Evolutionary conservation across 768 basidiomycete species (phyloP), one percentile per base, ranked within the genome.

Genomic region (Calocybe cyanea): DNA sequence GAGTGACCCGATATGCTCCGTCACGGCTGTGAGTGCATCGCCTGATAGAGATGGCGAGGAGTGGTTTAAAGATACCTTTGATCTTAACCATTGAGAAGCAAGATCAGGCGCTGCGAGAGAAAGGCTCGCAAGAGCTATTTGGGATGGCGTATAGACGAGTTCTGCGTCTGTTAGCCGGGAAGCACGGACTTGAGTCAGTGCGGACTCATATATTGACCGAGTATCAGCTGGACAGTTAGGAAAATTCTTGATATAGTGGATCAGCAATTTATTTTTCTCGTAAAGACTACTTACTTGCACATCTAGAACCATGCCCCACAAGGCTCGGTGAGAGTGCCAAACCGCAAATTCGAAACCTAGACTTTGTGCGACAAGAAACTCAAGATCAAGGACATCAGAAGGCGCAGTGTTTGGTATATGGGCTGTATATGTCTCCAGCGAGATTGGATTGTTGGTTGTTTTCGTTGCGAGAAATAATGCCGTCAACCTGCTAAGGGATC

Each of bases 301-400:
- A 62, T 96, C 93, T 15, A 96, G 75, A 76, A 83, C 86, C 15
- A 94, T 74, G 4, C 92, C 92, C 85, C 88, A 92, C 17, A 92
- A 61, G 0, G 92, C 90, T 37, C 91, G 69, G 58, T 94, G 90
- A 17, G 90, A 78, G 63, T 93, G 92, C 86, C 91, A 93, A 6
- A 92, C 81, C 3, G 92, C 82, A 59, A 97, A 96, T 62, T 99
- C 94, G 52, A 99, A 99, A 30, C 80, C 76, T 38, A 99, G 75
- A 57, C 89, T 92, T 64, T 98, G 96, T 0, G 94, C 89, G 4
- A 99, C 87, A 28, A 96, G 81, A 62, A 97, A 98, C 63, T 99
- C 96, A 28, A 97, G 80, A 46, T 92, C 87, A 46, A 98, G 80
- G 13, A 99, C 87, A 57, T 97, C 93, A 4, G 80, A 79, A 1